phyloP scores from a whole-genome alignment of 345 rosid genomes.

The Reutealis trisperma region DNA sequence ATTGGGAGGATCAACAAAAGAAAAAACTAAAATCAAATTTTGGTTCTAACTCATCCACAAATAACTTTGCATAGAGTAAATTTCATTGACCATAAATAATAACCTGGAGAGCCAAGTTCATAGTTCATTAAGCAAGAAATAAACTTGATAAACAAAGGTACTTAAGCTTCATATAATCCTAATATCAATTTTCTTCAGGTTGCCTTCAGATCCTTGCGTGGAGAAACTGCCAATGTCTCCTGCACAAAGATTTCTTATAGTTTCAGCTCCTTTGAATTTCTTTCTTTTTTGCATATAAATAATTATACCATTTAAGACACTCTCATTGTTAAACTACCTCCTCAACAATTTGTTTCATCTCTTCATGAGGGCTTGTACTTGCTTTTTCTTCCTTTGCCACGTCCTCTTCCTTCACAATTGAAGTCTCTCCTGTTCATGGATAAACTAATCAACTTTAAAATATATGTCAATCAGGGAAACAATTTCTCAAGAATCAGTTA shows the following conservation, averaged over 20 bases:
- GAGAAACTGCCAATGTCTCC: conserved; percentile 12
- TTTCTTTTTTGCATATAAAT: neutral
- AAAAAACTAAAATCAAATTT: neutral
- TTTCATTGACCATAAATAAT: neutral
- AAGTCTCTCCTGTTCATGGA: conserved; percentile 10
- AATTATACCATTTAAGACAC: too few relatives aligned
- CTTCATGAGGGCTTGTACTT: neutral
- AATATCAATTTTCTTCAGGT: neutral
- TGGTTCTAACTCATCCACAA: neutral
- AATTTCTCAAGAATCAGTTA: too few relatives aligned
- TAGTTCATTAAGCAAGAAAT: neutral
- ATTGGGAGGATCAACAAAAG: too few relatives aligned
- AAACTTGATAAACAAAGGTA: neutral
- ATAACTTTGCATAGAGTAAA: neutral
- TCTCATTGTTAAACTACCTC: neutral
- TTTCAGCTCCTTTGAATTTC: too few relatives aligned
- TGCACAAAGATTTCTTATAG: conserved; percentile 9
- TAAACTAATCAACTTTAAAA: neutral
- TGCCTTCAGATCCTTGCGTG: conserved; percentile 14
- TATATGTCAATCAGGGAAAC: too few relatives aligned
- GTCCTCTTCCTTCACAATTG: conserved; percentile 23
- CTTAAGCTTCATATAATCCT: neutral
- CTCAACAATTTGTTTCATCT: conserved; percentile 5
- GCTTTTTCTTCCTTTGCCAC: conserved; percentile 5
- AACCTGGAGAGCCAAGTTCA: too few relatives aligned